Evolutionary conservation across 371 early-diverging fungal genomes (phyloP), one percentile per base, ranked within the genome.

Genomic region (Blastocladiella emersonii): DNA sequence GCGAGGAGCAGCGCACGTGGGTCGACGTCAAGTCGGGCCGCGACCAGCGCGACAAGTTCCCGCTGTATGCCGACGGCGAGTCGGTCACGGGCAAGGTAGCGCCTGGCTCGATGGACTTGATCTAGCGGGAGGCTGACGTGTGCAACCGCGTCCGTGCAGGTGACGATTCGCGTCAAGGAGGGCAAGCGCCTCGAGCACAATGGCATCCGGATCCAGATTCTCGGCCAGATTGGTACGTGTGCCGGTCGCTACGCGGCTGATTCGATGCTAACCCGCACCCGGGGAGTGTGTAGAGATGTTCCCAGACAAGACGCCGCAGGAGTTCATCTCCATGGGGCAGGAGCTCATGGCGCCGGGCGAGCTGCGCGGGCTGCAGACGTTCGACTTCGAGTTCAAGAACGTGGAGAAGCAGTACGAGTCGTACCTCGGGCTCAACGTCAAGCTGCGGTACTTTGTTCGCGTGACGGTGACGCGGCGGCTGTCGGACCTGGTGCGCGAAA

Each of bases 31-130:
- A 91, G 65, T 86, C 87, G 27, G 88, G 91, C 62, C 93, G 91
- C 74, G 91, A 94, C 69, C 81, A 78, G 61, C 81, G 84, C 59
- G 88, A 89, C 64, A 85, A 78, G 63, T 87, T 85, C 63, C 97
- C 98, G n/a, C 79, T 98, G 13, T 98, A 91, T 71, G 89, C 93
- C 72, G 98, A 98, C 72, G 96, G 95, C 15, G 98, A 98, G 70
- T 77, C 88, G 7, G 91, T 98, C 32, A 66, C 78, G 27, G 98
- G 98, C 66, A 94, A 91, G 84, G 95, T 93, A 80, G n/a, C n/a
- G n/a, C n/a, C n/a, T n/a, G n/a, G n/a, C n/a, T n/a, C n/a, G 44
- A 65, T 57, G n/a, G 21, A 41, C 30, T 27, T 1, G 48, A 48
- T 19, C 25, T 48, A 19, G 19, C 19, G 19, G n/a, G 19, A 48